Conservation (phyloP, 495 filamentous ascomycete genomes). For the Cryomyces minteri region DNA sequence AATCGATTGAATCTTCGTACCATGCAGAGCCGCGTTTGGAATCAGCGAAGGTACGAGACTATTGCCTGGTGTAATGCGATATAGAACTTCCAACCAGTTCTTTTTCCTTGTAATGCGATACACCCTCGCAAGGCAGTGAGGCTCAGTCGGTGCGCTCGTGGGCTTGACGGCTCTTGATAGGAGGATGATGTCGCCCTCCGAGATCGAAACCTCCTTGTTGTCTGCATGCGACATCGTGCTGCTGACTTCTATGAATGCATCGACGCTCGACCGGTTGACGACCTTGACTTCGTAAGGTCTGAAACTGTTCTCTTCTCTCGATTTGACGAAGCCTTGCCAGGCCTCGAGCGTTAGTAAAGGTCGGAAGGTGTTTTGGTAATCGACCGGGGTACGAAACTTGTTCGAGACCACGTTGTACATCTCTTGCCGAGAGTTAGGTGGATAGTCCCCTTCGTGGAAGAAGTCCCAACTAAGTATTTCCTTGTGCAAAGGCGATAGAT, state of each 20-base stretch:
- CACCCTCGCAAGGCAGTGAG: constrained; percentile 76
- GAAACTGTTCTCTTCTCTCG: constrained; percentile 66
- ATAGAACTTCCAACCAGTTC: constrained; percentile 63
- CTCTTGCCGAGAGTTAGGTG: constrained; percentile 46
- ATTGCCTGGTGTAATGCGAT: constrained; percentile 42
- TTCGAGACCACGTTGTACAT: constrained; percentile 59
- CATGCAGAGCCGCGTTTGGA: constrained; percentile 46
- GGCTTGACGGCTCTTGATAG: constrained; percentile 57
- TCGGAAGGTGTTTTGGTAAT: constrained; percentile 80
- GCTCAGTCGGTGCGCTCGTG: constrained; percentile 35
- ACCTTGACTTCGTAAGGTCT: constrained; percentile 71
- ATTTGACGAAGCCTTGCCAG: constrained; percentile 83
- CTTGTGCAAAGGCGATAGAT: constrained; percentile 69
- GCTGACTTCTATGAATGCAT: constrained; percentile 82
- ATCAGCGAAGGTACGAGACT: constrained; percentile 30
- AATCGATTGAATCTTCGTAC: constrained; percentile 69
- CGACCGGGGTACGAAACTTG: constrained; percentile 49
- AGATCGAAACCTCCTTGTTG: constrained; percentile 49
- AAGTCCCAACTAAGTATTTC: constrained; percentile 85
- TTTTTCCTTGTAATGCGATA: constrained; percentile 63
- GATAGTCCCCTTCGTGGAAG: constrained; percentile 69
- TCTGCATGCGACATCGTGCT: constrained; percentile 51
- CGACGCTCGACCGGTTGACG: constrained; percentile 69
- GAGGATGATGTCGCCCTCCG: constrained; percentile 78
- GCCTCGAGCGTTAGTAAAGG: constrained; percentile 84